phyloP scores from a whole-genome alignment of 2,329 filamentous ascomycete genomes.

The Pseudocercospora cruenta region DNA sequence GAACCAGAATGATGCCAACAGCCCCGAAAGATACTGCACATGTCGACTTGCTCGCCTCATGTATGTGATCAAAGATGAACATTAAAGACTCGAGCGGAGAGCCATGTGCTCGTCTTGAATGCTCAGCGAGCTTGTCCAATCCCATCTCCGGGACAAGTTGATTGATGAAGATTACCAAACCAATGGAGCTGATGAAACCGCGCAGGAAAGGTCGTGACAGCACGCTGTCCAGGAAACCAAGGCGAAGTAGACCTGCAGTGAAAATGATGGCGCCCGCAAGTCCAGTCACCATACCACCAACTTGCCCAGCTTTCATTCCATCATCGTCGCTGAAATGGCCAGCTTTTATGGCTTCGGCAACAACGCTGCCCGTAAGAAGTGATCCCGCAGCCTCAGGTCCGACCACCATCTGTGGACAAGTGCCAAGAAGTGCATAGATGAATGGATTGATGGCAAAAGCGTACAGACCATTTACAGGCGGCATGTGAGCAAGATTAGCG shows the following conservation, averaged over 20 bases:
- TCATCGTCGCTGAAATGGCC: constrained; percentile 68
- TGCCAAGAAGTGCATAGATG: constrained; percentile 87
- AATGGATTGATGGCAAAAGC: constrained; percentile 91
- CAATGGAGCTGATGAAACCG: constrained; percentile 96
- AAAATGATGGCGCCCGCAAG: constrained; percentile 87
- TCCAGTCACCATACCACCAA: constrained; percentile 85
- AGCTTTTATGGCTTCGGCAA: constrained; percentile 74
- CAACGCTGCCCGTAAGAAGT: constrained; percentile 82
- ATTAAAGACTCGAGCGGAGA: constrained; percentile 83
- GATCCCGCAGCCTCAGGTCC: constrained; percentile 94
- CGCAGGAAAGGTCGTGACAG: constrained; percentile 88
- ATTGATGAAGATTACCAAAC: constrained; percentile 93
- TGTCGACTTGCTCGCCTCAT: constrained; percentile 73
- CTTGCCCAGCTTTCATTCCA: constrained; percentile 73
- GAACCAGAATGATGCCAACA: constrained; percentile 85
- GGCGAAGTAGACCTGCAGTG: constrained; percentile 78
- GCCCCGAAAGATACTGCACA: constrained; percentile 75
- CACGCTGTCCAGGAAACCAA: constrained; percentile 94
- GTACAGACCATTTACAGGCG: constrained; percentile 91
- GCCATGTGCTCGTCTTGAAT: constrained; percentile 72
- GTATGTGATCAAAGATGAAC: constrained; percentile 72
- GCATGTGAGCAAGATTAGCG: constrained; percentile 87
- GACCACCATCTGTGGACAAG: constrained; percentile 89
- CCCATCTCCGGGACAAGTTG: constrained; percentile 91
- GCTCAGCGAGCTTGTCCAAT: constrained; percentile 66